Conservation (phyloP, 1,284 basidiomycete species). For the Golubevia sp. region DNA sequence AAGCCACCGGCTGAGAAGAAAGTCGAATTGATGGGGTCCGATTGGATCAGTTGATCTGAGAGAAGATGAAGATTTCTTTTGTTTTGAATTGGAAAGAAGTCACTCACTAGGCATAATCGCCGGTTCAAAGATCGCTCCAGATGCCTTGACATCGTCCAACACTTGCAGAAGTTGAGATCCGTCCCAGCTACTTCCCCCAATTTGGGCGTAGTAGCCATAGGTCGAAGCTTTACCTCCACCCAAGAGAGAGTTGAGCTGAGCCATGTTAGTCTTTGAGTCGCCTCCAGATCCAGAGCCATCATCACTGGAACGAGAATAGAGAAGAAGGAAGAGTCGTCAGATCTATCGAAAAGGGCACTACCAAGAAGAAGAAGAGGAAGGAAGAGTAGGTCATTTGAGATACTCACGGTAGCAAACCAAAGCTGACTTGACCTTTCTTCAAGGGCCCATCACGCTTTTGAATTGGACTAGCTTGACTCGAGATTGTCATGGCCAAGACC, state of each 20-base stretch:
- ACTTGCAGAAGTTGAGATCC: neutral
- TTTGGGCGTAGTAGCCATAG: neutral
- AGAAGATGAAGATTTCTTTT: too few species aligned
- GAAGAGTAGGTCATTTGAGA: too few species aligned
- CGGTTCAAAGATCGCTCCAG: conserved; percentile 1
- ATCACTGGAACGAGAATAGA: too few species aligned
- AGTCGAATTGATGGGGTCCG: neutral
- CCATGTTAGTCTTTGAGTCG: neutral
- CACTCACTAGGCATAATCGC: conserved; percentile 4
- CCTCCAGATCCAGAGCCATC: neutral
- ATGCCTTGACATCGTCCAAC: neutral
- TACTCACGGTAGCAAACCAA: too few species aligned
- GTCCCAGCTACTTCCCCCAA: neutral
- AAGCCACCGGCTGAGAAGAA: neutral
- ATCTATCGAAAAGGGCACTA: too few species aligned
- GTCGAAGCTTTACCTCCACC: neutral
- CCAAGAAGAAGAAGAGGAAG: too few species aligned
- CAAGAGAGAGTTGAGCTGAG: neutral
- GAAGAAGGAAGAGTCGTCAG: too few species aligned
- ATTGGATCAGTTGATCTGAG: neutral
- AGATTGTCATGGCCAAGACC: too few species aligned
- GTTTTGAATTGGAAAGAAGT: neutral
- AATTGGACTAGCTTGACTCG: too few species aligned
- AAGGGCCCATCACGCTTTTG: too few species aligned
- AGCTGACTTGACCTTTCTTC: too few species aligned